A percentile compares a stretch with the other conserved stretches of the same genome.
Evolutionary conservation across 1,284 basidiomycete genomes (phyloP).

Genomic region (Dichomitus squalens): DNA sequence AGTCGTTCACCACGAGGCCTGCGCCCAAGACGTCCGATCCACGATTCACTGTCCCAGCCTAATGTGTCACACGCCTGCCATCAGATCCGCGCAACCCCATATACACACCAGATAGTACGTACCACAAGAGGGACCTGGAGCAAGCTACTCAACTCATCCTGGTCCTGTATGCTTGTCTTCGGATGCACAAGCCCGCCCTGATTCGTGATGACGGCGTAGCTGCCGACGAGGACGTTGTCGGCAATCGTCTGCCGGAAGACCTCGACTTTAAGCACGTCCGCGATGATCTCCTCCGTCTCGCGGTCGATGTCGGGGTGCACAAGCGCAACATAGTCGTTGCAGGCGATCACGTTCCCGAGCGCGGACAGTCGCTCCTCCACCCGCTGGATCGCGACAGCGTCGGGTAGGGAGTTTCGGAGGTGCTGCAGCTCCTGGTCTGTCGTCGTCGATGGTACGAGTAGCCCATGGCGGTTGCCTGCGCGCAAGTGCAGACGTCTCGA

Average conservation of each 20-base stretch:
- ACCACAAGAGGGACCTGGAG: conserved; percentile 95
- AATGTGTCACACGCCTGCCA: not conserved
- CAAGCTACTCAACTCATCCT: conserved; percentile 95
- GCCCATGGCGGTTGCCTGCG: conserved; percentile 89
- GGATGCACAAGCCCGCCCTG: conserved; percentile 98
- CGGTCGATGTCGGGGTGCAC: conserved; percentile 98
- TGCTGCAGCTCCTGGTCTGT: conserved; percentile 99
- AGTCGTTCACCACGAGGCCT: conserved; percentile 97
- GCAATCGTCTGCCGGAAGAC: conserved; percentile 98
- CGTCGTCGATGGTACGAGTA: conserved; percentile 94
- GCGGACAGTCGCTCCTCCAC: conserved; percentile 97
- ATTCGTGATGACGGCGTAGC: conserved; percentile 94
- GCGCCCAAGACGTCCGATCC: conserved; percentile 98
- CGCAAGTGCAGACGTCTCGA: not conserved
- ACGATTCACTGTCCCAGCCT: conserved; percentile 98
- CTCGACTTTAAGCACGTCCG: conserved; percentile 98
- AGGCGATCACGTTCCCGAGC: conserved; percentile 97
- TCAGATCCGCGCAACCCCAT: conserved; percentile 6
- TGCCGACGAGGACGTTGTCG: conserved; percentile 95
- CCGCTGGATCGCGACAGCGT: conserved; percentile 89
- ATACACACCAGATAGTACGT: conserved; percentile 35
- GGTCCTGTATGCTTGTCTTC: conserved; percentile 95
- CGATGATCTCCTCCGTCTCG: conserved; percentile 99
- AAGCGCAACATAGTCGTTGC: conserved; percentile 97
- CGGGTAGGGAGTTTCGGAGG: conserved; percentile 94